Conservation (phyloP, 2,329 filamentous ascomycete species). For the Metarhizium robertsii region DNA sequence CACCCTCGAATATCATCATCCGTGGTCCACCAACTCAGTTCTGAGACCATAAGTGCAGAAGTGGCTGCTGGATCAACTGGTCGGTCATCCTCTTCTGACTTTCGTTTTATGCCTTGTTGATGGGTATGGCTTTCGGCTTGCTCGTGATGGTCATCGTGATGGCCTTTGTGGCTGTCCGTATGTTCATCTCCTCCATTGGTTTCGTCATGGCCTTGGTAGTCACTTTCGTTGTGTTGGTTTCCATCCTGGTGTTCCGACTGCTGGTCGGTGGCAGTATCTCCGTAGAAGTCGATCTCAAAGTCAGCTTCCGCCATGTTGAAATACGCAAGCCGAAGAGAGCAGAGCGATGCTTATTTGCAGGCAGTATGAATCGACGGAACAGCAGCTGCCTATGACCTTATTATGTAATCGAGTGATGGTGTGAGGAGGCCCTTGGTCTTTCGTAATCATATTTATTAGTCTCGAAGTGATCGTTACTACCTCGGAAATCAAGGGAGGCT, state of each 20-base stretch:
- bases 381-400: background rate
- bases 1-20: conserved; percentile 92
- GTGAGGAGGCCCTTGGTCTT: background rate
- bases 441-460: conserved; percentile 2
- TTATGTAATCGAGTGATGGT: background rate
- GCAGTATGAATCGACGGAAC: background rate
- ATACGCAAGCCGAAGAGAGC: background rate
- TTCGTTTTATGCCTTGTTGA: conserved; percentile 48
- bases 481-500: background rate
- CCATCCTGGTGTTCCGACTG: conserved; percentile 22
- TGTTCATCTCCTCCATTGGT: conserved; percentile 30
- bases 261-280: conserved; percentile 43
- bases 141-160: conserved; percentile 16
- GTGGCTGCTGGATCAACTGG: conserved; percentile 51
- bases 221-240: conserved; percentile 25
- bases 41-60: conserved; percentile 73
- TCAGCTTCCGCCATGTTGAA: conserved; percentile 57
- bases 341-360: background rate
- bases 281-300: conserved; percentile 66
- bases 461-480: background rate
- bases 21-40: conserved; percentile 93
- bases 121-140: conserved; percentile 14
- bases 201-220: conserved; percentile 15
- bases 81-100: conserved; percentile 48
- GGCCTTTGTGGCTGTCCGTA: conserved; percentile 15